Evolutionary conservation across 129 eudicot genomes (phyloP).

Genomic region (Oenanthe sinensis): DNA sequence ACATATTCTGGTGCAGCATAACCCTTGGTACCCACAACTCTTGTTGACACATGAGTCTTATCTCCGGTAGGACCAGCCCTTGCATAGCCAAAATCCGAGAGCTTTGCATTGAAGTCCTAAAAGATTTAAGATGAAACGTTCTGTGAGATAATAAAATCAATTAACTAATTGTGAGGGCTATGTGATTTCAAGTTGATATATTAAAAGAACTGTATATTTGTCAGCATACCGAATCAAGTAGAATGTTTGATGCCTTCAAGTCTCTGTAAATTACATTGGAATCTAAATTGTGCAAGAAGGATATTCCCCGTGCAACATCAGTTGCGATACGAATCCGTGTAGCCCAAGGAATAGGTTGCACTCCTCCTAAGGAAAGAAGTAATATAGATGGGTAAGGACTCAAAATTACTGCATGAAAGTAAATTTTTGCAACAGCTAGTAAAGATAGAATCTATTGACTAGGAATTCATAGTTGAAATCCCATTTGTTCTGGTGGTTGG

Average conservation of each 20-base stretch:
- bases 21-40: conserved; percentile 64
- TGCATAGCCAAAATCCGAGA: conserved; percentile 67
- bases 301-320: conserved; percentile 62
- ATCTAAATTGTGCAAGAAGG: conserved; percentile 56
- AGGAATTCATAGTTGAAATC: neutral
- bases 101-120: conserved; percentile 58
- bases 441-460: neutral
- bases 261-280: conserved; percentile 63
- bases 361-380: conserved; percentile 35
- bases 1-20: conserved; percentile 80
- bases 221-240: conserved; percentile 51
- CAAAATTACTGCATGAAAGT: neutral
- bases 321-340: conserved; percentile 52
- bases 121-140: neutral
- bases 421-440: neutral
- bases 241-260: conserved; percentile 60
- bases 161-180: neutral
- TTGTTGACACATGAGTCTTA: conserved; percentile 72
- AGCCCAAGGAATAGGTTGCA: conserved; percentile 54
- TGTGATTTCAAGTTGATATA: neutral
- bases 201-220: neutral
- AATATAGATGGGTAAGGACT: neutral
- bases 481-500: neutral
- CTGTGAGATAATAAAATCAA: neutral
- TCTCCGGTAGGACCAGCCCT: conserved; percentile 68